These are phyloP conservation scores for Gossypium sturtianum DNA, from an alignment of 345 rosid genomes.

Conservation along the genomic window DNA sequence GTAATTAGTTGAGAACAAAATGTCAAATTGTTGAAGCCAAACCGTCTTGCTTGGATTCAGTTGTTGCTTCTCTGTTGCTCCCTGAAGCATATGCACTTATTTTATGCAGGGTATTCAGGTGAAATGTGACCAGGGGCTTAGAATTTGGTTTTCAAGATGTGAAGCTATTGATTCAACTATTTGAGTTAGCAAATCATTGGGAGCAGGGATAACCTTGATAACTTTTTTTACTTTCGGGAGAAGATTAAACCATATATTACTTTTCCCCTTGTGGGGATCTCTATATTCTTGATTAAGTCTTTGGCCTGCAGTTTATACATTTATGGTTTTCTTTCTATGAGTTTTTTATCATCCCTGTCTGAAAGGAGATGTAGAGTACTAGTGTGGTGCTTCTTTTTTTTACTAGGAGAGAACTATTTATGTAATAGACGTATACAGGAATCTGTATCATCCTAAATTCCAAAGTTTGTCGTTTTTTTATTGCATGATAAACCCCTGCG, in stretches of 20 bases:
- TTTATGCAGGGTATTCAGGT: slow-evolving; percentile 18
- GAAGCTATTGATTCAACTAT: slow-evolving; percentile 15
- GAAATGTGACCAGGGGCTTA: slow-evolving; percentile 2
- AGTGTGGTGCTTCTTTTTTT: not conserved
- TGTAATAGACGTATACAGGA: not conserved
- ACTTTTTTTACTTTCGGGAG: not conserved
- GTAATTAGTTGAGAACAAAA: not conserved
- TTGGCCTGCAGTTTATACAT: not conserved
- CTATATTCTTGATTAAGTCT: not conserved
- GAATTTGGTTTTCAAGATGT: not conserved
- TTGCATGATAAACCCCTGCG: not conserved
- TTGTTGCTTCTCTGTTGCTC: not conserved
- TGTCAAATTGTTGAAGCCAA: not conserved
- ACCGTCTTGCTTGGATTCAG: not conserved
- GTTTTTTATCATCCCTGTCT: not conserved
- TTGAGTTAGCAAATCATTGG: slow-evolving; percentile 13
- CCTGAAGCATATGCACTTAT: not conserved
- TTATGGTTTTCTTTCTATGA: too few species aligned
- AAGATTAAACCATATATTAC: not conserved
- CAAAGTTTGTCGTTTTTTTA: not conserved
- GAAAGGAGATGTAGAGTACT: not conserved
- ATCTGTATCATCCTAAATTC: not conserved
- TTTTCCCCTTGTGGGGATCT: not conserved
- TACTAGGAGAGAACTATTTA: not conserved
- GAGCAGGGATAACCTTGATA: slow-evolving; percentile 23